A percentile compares a stretch with the other conserved stretches of the same genome.
phyloP scores from a whole-genome alignment of 73 alveolate species.

The Durusdinium trenchii region DNA sequence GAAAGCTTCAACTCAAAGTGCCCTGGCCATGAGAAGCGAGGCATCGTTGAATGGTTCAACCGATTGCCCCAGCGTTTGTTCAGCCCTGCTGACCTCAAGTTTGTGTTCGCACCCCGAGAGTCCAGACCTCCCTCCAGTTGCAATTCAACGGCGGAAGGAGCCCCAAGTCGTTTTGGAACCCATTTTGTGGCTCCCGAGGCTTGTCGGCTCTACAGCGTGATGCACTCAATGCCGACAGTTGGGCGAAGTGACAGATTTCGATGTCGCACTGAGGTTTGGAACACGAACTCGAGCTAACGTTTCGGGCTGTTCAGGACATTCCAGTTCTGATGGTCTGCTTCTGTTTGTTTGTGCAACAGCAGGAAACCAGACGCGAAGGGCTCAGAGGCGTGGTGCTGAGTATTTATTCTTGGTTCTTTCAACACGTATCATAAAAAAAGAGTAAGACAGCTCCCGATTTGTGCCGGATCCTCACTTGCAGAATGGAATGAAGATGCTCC shows the following conservation, averaged over 20 bases:
- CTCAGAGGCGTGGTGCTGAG: background rate
- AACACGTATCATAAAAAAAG: background rate
- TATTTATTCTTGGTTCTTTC: background rate
- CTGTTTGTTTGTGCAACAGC: background rate
- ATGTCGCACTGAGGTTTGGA: conserved; percentile 12
- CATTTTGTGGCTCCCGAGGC: too few relatives aligned
- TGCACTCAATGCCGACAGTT: background rate
- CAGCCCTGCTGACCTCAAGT: too few relatives aligned
- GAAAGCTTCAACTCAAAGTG: too few relatives aligned
- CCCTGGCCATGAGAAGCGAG: too few relatives aligned
- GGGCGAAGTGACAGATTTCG: too few relatives aligned
- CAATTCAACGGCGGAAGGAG: too few relatives aligned
- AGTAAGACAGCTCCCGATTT: too few relatives aligned
- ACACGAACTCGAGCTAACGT: conserved; percentile 65
- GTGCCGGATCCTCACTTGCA: background rate
- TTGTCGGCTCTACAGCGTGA: background rate
- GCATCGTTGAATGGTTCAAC: too few relatives aligned
- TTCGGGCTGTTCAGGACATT: conserved; percentile 35
- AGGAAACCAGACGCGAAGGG: conserved; percentile 42
- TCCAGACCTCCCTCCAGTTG: too few relatives aligned
- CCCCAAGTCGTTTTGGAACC: too few relatives aligned
- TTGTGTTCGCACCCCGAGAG: too few relatives aligned
- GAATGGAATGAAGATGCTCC: conserved; percentile 34
- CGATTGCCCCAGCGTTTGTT: too few relatives aligned
- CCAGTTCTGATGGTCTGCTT: background rate